phyloP scores from a whole-genome alignment of 23 red algal species.

The Gracilaria gracilis region DNA sequence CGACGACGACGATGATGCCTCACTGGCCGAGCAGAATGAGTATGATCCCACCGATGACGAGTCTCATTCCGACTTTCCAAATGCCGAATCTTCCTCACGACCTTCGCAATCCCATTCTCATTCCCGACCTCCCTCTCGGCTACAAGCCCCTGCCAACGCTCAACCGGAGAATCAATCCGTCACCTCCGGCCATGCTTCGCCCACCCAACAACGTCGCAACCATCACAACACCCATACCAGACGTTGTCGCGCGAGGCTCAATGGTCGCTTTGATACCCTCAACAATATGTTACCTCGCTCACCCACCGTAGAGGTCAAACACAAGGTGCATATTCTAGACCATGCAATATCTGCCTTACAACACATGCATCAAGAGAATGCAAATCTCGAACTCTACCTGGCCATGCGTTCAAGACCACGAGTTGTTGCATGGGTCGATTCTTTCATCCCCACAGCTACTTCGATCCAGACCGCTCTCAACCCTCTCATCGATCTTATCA shows the following conservation, averaged over 20 bases:
- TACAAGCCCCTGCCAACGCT: not conserved
- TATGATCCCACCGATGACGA: conserved; percentile 31
- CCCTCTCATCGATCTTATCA: conserved; percentile 34
- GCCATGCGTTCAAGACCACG: conserved; percentile 39
- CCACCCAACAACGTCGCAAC: conserved; percentile 61
- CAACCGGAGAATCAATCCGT: conserved; percentile 25
- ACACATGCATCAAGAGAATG: conserved; percentile 38
- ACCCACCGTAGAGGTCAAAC: conserved; percentile 48
- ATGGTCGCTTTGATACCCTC: conserved; percentile 65
- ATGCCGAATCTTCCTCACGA: not conserved
- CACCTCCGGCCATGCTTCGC: conserved; percentile 36
- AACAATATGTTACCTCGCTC: conserved; percentile 56
- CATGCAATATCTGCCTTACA: conserved; percentile 36
- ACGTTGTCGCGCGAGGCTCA: conserved; percentile 61
- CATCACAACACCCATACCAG: conserved; percentile 79
- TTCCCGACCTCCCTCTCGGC: not conserved
- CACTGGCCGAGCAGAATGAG: conserved; percentile 27
- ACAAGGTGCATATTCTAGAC: conserved; percentile 69
- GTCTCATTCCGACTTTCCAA: conserved; percentile 15
- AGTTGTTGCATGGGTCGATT: conserved; percentile 26
- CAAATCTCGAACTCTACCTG: conserved; percentile 36
- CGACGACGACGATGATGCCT: conserved; percentile 36
- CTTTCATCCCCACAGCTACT: conserved; percentile 25
- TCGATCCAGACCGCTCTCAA: conserved; percentile 1
- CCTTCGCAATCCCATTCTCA: not conserved